Conservation (phyloP, 148 eudicot genomes). For the Rhododendron ovatum region DNA sequence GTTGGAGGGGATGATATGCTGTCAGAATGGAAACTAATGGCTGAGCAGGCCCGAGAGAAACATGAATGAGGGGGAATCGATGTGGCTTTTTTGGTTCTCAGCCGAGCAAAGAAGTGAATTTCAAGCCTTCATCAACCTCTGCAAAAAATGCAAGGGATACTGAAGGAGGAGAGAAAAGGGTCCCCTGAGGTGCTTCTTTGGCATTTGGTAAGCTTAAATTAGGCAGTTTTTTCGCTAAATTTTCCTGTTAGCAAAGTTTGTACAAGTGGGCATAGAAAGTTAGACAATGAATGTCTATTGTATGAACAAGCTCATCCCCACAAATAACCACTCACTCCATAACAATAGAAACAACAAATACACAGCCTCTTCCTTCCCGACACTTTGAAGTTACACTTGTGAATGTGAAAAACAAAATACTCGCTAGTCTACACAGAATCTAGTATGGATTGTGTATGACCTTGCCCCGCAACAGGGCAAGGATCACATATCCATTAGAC, state of each 20-base stretch:
- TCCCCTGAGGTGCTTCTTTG: slow-evolving; percentile 26
- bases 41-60: slow-evolving; percentile 76
- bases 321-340: background rate
- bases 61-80: slow-evolving; percentile 80
- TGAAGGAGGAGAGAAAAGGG: slow-evolving; percentile 59
- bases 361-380: background rate
- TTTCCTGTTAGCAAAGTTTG: background rate
- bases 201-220: slow-evolving; percentile 43
- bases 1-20: slow-evolving; percentile 95
- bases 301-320: background rate
- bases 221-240: background rate
- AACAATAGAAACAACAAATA: background rate
- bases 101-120: slow-evolving; percentile 42
- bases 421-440: background rate
- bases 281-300: background rate
- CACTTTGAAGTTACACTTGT: background rate
- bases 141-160: slow-evolving; percentile 37
- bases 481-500: background rate
- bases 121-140: slow-evolving; percentile 39
- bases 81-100: slow-evolving; percentile 44
- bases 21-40: slow-evolving; percentile 92
- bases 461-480: background rate
- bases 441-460: background rate
- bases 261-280: background rate
- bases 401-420: background rate